Conservation (phyloP, 352 stramenopile genomes). For the Albugo laibachii region DNA sequence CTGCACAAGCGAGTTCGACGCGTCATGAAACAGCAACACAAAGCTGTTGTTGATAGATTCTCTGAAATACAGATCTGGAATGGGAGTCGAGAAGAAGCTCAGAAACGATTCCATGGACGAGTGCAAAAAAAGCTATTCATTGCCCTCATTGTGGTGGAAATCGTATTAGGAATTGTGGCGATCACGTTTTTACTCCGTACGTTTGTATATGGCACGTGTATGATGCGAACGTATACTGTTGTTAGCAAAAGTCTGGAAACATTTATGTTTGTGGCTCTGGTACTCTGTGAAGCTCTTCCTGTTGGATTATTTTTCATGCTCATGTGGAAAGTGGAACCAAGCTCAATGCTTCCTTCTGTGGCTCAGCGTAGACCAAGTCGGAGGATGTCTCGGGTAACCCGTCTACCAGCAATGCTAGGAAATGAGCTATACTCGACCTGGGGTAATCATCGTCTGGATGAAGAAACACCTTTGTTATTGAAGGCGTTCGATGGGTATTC, state of each 20-base stretch:
- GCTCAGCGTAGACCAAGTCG: neutral
- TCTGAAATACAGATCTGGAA: neutral
- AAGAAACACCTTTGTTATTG: neutral
- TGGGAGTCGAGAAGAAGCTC: slow-evolving; percentile 19
- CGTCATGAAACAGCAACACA: slow-evolving; percentile 26
- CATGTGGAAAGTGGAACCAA: slow-evolving; percentile 74
- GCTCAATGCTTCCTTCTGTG: slow-evolving; percentile 1
- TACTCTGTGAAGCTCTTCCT: slow-evolving; percentile 45
- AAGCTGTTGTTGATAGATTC: neutral
- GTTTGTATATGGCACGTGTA: slow-evolving; percentile 52
- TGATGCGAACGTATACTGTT: slow-evolving; percentile 48
- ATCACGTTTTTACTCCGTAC: slow-evolving; percentile 45
- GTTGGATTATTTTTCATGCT: slow-evolving; percentile 57
- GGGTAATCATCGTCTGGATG: neutral
- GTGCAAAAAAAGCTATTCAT: slow-evolving; percentile 53
- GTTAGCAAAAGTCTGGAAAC: slow-evolving; percentile 13
- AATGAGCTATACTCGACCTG: neutral
- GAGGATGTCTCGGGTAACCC: neutral
- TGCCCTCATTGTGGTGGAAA: slow-evolving; percentile 43
- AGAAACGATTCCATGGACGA: neutral
- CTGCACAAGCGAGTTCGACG: slow-evolving; percentile 44
- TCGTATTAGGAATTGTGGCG: slow-evolving; percentile 49
- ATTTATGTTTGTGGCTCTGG: slow-evolving; percentile 55
- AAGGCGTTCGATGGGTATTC: neutral
- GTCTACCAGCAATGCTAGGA: neutral